These are phyloP conservation scores for Diutina sp. DNA, from an alignment of 1,139 yeast genomes.

Conservation along the genomic window DNA sequence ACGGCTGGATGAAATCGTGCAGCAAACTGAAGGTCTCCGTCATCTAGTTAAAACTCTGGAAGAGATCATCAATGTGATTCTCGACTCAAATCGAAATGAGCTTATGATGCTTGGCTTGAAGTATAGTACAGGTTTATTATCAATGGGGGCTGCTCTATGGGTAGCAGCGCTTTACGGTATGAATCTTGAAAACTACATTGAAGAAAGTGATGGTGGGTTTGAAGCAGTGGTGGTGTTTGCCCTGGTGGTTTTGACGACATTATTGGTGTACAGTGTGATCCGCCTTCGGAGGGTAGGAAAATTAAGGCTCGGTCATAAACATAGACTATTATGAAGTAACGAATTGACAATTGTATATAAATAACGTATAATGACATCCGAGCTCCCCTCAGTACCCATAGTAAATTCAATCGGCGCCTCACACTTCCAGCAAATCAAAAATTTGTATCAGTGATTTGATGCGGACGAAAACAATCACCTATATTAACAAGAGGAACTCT, in stretches of 20 bases:
- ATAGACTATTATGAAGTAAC: background rate
- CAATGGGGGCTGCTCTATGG: constrained; percentile 27
- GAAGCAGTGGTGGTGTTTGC: constrained; percentile 15
- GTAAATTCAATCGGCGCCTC: too few relatives aligned
- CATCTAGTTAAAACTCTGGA: constrained; percentile 34
- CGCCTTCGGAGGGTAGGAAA: background rate
- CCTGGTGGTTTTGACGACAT: background rate
- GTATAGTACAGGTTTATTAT: constrained; percentile 27
- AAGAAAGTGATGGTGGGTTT: constrained; percentile 24
- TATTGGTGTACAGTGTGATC: background rate
- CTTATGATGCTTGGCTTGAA: constrained; percentile 33
- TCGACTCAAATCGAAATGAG: constrained; percentile 35
- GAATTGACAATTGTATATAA: background rate
- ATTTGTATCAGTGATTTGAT: too few relatives aligned
- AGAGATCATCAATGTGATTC: constrained; percentile 31
- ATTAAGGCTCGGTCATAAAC: background rate
- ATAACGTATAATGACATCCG: background rate
- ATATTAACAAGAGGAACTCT: background rate
- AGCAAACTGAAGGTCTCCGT: constrained; percentile 26
- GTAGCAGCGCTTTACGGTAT: constrained; percentile 32
- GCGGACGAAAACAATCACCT: background rate
- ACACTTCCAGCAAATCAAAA: too few relatives aligned
- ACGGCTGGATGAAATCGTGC: constrained; percentile 33
- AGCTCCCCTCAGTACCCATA: too few relatives aligned
- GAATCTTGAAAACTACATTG: constrained; percentile 26